Conservation (phyloP, 2,329 filamentous ascomycete species). For the Nothophoma quercina region DNA sequence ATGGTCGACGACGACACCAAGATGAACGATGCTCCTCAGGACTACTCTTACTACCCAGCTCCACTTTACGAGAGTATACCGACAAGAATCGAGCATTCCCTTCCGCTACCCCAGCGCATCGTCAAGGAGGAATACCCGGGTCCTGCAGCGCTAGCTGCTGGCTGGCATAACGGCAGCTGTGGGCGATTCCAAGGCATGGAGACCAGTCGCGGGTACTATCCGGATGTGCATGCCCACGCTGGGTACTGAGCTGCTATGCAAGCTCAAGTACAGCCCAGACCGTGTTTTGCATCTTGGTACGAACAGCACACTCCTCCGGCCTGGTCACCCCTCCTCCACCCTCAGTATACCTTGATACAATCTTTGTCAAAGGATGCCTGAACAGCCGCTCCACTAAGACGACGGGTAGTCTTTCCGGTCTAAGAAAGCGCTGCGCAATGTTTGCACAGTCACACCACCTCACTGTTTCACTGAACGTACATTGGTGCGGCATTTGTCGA, state of each 20-base stretch:
- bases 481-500: background rate
- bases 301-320: background rate
- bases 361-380: too few relatives aligned
- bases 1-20: constrained; percentile 49
- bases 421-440: background rate
- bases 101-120: constrained; percentile 46
- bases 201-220: constrained; percentile 57
- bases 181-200: constrained; percentile 57
- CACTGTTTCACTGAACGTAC: background rate
- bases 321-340: too few relatives aligned
- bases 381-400: too few relatives aligned
- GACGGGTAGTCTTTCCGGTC: background rate
- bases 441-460: background rate
- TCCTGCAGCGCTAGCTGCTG: constrained; percentile 32
- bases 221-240: constrained; percentile 52
- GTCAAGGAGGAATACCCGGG: constrained; percentile 55
- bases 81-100: constrained; percentile 40
- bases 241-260: constrained; percentile 42
- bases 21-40: constrained; percentile 52
- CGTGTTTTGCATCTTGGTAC: background rate
- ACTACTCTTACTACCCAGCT: constrained; percentile 57
- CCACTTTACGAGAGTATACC: constrained; percentile 54
- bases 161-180: constrained; percentile 51
- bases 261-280: background rate
- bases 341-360: too few relatives aligned